Percentiles rank a stretch among this genome's conserved stretches.
phyloP scores from a whole-genome alignment of 768 basidiomycete species.

The Termitomyces sp. region DNA sequence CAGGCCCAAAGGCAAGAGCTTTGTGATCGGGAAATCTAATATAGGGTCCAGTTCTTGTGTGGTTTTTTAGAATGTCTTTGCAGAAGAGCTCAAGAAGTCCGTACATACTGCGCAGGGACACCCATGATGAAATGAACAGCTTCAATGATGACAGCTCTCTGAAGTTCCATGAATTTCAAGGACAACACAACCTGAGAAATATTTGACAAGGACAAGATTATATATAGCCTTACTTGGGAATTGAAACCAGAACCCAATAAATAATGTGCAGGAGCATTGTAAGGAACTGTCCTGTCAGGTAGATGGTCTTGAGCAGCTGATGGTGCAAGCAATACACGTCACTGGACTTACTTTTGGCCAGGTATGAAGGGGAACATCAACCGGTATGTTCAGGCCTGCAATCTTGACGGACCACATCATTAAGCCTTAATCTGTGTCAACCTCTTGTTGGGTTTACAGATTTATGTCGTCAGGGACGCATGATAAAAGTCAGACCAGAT shows the following conservation, averaged over 20 bases:
- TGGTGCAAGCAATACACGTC: constrained; percentile 26
- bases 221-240: constrained; percentile 24
- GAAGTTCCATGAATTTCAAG: constrained; percentile 40
- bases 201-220: not conserved
- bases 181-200: constrained; percentile 32
- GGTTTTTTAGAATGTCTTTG: not conserved
- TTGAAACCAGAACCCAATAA: constrained; percentile 37
- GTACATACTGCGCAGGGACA: constrained; percentile 22
- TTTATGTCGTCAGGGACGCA: too few relatives aligned
- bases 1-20: constrained; percentile 33
- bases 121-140: constrained; percentile 24
- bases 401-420: too few relatives aligned
- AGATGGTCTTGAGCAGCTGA: constrained; percentile 47
- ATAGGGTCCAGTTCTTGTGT: constrained; percentile 30
- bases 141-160: constrained; percentile 30
- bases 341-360: too few relatives aligned
- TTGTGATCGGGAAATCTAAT: constrained; percentile 27
- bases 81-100: not conserved
- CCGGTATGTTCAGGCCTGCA: too few relatives aligned
- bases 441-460: not conserved
- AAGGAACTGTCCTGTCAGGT: constrained; percentile 37
- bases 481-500: too few relatives aligned
- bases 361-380: too few relatives aligned
- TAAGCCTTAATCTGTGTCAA: not conserved
- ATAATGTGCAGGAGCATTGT: constrained; percentile 38